Evolutionary conservation across 371 early-diverging fungal genomes (phyloP), one percentile per base, ranked within the genome.

Genomic region (Batkoa obscura): DNA sequence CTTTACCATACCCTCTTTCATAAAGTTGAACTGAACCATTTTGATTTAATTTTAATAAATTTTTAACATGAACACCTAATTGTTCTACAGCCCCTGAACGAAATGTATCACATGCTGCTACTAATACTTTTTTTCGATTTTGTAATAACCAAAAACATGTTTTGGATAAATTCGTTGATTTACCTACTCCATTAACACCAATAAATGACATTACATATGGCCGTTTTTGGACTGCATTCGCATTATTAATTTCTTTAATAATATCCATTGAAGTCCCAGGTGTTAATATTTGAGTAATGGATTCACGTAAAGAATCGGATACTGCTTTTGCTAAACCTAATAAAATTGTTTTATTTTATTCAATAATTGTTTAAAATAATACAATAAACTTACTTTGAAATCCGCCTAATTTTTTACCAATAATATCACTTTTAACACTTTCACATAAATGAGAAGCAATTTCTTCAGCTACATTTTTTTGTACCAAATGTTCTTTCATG

Each of bases 91-190:
- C 99, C 47, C 99, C 99, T 37, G 90, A 86, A 59, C 99, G 81
- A 74, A 99, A 99, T 3, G 99, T 98, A 72, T 99, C 99, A 66
- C 99, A 96, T 2, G 98, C 99, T 15, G 97, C 99, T 64, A 99
- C 93, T 56, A 95, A 73, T 5, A 98, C 87, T 48, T 79, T 82
- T 57, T 85, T 74, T 50, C 84, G 79, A 70, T 98, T 94, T 64
- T 95, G 93, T 45, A 98, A 68, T 35, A 98, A 70, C 98, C 98
- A 98, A 66, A 90, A 97, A 58, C 92, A 90, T 3, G 94, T 86
- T 67, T 99, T 99, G 61, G 95, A 88, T 50, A 99, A 67, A 56
- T 98, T 96, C 53, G 99, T 99, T 5, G 92, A 89, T 69, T 92
- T 79, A 58, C 67, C 99, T 12, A 99, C 99, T 23, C 99, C 99